Evolutionary conservation across 2,329 filamentous ascomycete species (phyloP).

Genomic region (Zasmidium angulare): DNA sequence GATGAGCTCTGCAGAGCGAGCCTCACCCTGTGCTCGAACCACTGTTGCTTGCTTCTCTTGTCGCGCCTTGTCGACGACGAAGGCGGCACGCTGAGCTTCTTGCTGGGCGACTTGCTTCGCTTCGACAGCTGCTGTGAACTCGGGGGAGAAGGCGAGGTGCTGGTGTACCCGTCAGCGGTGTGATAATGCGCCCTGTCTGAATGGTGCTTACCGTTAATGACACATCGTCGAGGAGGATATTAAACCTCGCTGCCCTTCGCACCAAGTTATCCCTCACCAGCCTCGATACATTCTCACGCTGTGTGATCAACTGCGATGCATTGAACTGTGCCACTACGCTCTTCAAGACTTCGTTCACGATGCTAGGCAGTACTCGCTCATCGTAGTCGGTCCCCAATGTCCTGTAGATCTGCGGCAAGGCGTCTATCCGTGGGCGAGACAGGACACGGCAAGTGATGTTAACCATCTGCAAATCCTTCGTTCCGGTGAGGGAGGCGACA

Average conservation of each 20-base stretch:
- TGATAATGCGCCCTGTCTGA: background rate
- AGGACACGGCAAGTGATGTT: constrained; percentile 99
- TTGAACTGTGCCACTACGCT: constrained; percentile 98
- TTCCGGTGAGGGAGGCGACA: constrained; percentile 93
- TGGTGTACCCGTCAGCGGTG: constrained; percentile 34
- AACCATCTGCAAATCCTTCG: constrained; percentile 99
- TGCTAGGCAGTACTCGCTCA: constrained; percentile 94
- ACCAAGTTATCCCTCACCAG: constrained; percentile 92
- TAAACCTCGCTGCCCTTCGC: constrained; percentile 88
- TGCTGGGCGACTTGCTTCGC: constrained; percentile 74
- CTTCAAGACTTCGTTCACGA: constrained; percentile 99
- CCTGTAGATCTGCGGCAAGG: constrained; percentile 94
- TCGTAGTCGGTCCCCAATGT: constrained; percentile 96
- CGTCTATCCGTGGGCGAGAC: constrained; percentile 80
- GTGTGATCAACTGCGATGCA: constrained; percentile 95
- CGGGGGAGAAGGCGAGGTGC: constrained; percentile 68
- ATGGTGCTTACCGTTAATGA: constrained; percentile 66
- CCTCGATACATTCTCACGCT: constrained; percentile 92
- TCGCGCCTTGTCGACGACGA: constrained; percentile 96
- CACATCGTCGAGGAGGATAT: constrained; percentile 95
- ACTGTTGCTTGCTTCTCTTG: constrained; percentile 99
- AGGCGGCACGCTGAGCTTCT: constrained; percentile 94
- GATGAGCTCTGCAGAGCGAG: constrained; percentile 94
- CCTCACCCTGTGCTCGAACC: constrained; percentile 97
- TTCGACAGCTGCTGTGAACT: constrained; percentile 68